Percentiles rank a stretch among this genome's conserved stretches.
phyloP scores from a whole-genome alignment of 208 protist species.

The Blechomonas ayalai region DNA sequence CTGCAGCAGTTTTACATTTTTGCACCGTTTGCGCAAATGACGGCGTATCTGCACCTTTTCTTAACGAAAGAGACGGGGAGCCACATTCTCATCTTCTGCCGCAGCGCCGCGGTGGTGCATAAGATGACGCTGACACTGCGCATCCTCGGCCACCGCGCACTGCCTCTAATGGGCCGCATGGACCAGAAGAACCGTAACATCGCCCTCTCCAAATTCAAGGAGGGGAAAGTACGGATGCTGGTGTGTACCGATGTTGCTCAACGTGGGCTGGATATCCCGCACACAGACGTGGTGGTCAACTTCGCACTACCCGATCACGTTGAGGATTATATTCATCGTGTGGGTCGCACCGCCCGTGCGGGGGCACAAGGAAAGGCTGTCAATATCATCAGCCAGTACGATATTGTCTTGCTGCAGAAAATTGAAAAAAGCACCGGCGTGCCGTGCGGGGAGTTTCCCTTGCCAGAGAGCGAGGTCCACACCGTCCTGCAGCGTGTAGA shows the following conservation, averaged over 20 bases:
- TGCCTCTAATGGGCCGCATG: slow-evolving; percentile 91
- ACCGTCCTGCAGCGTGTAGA: slow-evolving; percentile 82
- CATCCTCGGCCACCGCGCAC: slow-evolving; percentile 81
- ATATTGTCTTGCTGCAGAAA: slow-evolving; percentile 97
- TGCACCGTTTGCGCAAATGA: slow-evolving; percentile 91
- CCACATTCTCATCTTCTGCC: slow-evolving; percentile 91
- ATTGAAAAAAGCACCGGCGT: slow-evolving; percentile 95
- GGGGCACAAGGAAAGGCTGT: slow-evolving; percentile 91
- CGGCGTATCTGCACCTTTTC: slow-evolving; percentile 84
- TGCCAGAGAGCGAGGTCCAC: slow-evolving; percentile 68
- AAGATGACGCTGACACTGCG: slow-evolving; percentile 87
- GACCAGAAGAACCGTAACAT: slow-evolving; percentile 87
- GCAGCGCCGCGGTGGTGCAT: slow-evolving; percentile 85
- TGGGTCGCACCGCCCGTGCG: slow-evolving; percentile 95
- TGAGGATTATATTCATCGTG: slow-evolving; percentile 97
- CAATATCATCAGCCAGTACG: slow-evolving; percentile 95
- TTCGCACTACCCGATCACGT: slow-evolving; percentile 95
- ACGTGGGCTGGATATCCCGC: slow-evolving; percentile 97
- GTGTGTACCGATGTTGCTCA: slow-evolving; percentile 92
- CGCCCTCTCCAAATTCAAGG: slow-evolving; percentile 86
- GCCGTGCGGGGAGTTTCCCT: slow-evolving; percentile 83
- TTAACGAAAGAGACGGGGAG: slow-evolving; percentile 85
- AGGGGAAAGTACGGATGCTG: slow-evolving; percentile 84
- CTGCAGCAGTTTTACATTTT: slow-evolving; percentile 97
- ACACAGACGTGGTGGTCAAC: slow-evolving; percentile 97